Evolutionary conservation across 352 stramenopile genomes (phyloP), one percentile per base, ranked within the genome.

Genomic region (Phytophthora ohioensis): DNA sequence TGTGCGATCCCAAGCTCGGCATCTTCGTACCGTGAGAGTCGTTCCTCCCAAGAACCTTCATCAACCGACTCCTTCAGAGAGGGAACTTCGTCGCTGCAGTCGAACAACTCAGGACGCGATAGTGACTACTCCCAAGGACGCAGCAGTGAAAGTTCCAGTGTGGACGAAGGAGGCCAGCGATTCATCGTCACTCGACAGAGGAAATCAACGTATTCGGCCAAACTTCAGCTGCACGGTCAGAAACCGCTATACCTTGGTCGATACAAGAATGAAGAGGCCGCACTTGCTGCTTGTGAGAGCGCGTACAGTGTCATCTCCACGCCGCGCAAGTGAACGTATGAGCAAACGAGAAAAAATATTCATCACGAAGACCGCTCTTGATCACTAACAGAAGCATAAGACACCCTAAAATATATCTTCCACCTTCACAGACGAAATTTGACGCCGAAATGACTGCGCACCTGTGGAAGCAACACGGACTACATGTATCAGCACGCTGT

Each of bases 211-310:
- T 91, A 82, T 62, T 76, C 78, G 3, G 85, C 85, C 45, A 85
- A 86, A 36, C 67, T 93, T 32, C 76, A 90, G 54, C 55, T 92
- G 21, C 67, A 73, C 7, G 84, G 82, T 0, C 84, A 91, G 45
- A 93, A 91, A 10, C 84, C 82, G 34, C 73, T 93, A 9, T 92
- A 93, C 41, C 54, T 93, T 5, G 85, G 85, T 3, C 73, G 85
- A 34, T 93, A 88, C 71, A 84, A 82, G 57, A 91, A 70, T 36
- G 80, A 91, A 75, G 81, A 78, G 5, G 82, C 85, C 3, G 85
- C 85, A 8, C 70, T 83, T 34, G 79, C 78, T 21, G 85, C 82
- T 3, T 93, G 84, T 35, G 84, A 93, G 41, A 82, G 64, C 55
- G 85, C 84, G 1, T 89, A 80, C 54, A 76, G 53, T 36, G 74